Evolutionary conservation across 495 filamentous ascomycete genomes (phyloP), one percentile per base, ranked within the genome.

Genomic region (Polyplosphaeria fusca): DNA sequence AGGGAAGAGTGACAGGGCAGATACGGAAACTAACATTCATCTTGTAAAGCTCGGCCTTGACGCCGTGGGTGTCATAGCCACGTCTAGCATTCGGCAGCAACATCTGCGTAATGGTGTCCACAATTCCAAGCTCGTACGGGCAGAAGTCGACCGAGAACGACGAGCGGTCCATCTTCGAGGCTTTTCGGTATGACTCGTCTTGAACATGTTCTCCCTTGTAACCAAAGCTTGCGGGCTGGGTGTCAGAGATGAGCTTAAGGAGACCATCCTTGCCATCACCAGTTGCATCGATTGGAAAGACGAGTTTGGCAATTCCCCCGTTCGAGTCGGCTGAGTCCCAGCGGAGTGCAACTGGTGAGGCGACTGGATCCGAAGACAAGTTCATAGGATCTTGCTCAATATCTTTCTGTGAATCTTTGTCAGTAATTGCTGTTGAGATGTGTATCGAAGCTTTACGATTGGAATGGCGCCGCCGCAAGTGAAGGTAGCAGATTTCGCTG

Each of bases 21-120:
- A n/a, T n/a, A n/a, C n/a, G n/a, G n/a, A n/a, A 2, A 66, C 71
- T 45, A 25, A 79, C 77, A 63, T 83, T 84, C 13, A 83, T 64
- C 58, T 82, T 82, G 67, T 82, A 83, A 1, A 82, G 62, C 65
- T 83, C 77, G 0, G 76, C 55, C 14, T 61, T 44, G 1, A 55
- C 39, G 25, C 27, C 37, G 0, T 47, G 28, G 11, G 18, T 22
- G 16, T 52, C 55, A 1, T 7, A 7, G 0, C 44, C 27, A 4
- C 12, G 57, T 24, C 44, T 55, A 22, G 74, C 58, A 16, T 63
- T 69, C 0, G 79, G 79, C 16, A 81, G 63, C 7, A 85, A 70
- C 2, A 68, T 45, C 44, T 80, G 74, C 9, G 75, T 65, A 26
- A 83, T 64, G 0, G 65, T 61, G 24, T 82, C 73, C 5, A 83